Evolutionary conservation across 2,329 filamentous ascomycete genomes (phyloP).

Genomic region (Talaromyces sp.): DNA sequence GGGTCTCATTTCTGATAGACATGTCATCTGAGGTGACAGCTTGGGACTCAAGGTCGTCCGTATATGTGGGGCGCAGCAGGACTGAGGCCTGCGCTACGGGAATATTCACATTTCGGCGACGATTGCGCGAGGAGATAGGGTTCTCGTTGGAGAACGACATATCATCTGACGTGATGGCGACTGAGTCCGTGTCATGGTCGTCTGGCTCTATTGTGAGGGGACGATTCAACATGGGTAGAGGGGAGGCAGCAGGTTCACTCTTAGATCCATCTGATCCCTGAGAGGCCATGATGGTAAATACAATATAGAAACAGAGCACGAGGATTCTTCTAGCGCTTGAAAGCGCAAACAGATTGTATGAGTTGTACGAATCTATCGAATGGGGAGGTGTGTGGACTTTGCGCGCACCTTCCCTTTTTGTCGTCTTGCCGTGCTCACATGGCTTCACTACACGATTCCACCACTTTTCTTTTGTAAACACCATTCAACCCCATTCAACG

Average conservation of each 20-base stretch:
- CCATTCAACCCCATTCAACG: constrained; percentile 10
- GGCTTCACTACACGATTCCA: not conserved
- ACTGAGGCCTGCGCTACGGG: not conserved
- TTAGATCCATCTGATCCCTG: not conserved
- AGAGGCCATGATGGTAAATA: not conserved
- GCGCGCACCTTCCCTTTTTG: not conserved
- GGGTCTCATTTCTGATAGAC: constrained; percentile 1
- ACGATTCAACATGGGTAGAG: not conserved
- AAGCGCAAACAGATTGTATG: not conserved
- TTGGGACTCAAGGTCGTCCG: not conserved
- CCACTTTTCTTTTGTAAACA: constrained; percentile 13
- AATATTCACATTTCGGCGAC: constrained; percentile 5
- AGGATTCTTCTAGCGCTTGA: not conserved
- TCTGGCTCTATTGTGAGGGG: not conserved
- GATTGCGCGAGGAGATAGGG: not conserved
- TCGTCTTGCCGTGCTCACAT: not conserved
- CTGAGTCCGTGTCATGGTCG: constrained; percentile 9
- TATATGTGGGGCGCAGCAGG: not conserved
- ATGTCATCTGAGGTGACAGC: not conserved
- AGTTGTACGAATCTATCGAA: not conserved
- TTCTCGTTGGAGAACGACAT: constrained; percentile 7
- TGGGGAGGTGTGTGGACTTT: not conserved
- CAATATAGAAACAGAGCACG: not conserved
- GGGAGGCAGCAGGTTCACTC: not conserved
- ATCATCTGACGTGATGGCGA: constrained; percentile 13